Percentiles rank a stretch among this genome's conserved stretches.
phyloP scores from a whole-genome alignment of 73 alveolate genomes.

The Symbiodinium natans region DNA sequence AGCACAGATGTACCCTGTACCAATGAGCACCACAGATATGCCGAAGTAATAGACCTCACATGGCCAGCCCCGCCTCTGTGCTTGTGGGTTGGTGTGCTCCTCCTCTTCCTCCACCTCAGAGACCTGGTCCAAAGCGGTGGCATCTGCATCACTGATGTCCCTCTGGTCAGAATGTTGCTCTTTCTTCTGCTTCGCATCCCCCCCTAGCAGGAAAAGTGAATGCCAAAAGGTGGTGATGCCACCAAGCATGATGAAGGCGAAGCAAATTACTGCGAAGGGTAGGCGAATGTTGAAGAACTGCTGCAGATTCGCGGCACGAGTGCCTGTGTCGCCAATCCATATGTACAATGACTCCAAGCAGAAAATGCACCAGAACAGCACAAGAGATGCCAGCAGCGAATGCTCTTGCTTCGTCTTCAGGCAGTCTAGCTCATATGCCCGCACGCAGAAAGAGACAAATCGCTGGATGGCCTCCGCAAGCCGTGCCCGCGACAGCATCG shows the following conservation, averaged over 20 bases:
- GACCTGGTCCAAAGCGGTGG: not conserved
- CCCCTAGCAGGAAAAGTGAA: not conserved
- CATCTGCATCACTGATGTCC: not conserved
- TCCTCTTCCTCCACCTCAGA: not conserved
- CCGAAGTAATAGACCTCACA: not conserved
- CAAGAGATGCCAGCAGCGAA: slow-evolving; percentile 17
- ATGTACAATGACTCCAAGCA: slow-evolving; percentile 40
- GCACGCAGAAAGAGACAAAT: not conserved
- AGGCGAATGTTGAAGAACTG: not conserved
- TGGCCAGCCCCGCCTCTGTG: not conserved
- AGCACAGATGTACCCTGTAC: slow-evolving; percentile 47
- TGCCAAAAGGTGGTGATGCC: too few relatives aligned
- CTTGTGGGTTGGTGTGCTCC: not conserved
- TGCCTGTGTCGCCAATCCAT: slow-evolving; percentile 60
- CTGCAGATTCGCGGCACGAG: not conserved
- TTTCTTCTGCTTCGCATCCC: not conserved
- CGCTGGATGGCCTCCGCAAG: not conserved
- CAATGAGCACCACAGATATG: slow-evolving; percentile 2
- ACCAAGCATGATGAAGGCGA: not conserved
- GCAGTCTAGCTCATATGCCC: not conserved
- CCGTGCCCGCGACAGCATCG: not conserved
- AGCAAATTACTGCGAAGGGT: not conserved
- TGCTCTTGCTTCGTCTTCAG: not conserved
- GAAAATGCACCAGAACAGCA: slow-evolving; percentile 51
- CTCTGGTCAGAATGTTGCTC: not conserved